Evolutionary conservation across 2,329 filamentous ascomycete species (phyloP).

Genomic region (Fusarium staphyleae): DNA sequence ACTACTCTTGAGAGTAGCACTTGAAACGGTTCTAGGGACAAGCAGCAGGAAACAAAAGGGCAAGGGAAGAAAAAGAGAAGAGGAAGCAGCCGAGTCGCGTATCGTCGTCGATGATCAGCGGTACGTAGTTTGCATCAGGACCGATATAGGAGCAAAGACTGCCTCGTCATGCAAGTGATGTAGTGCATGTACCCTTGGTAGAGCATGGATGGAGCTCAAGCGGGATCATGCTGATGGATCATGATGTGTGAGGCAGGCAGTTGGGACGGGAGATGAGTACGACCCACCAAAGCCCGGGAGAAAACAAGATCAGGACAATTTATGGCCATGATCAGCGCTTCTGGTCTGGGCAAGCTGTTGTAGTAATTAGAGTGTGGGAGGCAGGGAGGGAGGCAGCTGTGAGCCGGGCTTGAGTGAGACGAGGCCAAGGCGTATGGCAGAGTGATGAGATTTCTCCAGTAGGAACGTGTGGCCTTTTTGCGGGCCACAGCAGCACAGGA

Average conservation of each 20-base stretch:
- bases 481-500: conserved; percentile 1
- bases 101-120: neutral
- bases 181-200: neutral
- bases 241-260: neutral
- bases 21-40: neutral
- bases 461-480: neutral
- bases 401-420: too few relatives aligned
- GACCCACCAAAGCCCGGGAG: conserved; percentile 6
- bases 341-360: neutral
- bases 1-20: neutral
- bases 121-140: neutral
- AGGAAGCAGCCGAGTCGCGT: neutral
- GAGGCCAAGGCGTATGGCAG: too few relatives aligned
- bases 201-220: too few relatives aligned
- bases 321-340: conserved; percentile 2
- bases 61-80: neutral
- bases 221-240: neutral
- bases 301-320: neutral
- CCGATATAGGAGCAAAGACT: conserved; percentile 28
- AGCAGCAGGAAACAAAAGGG: neutral
- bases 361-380: neutral
- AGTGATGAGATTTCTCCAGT: neutral
- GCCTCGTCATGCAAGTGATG: neutral
- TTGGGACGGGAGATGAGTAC: conserved; percentile 5
- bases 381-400: neutral